These are phyloP conservation scores for Monilinia fructicola DNA, from an alignment of 2,329 filamentous ascomycete genomes.

Conservation along the genomic window DNA sequence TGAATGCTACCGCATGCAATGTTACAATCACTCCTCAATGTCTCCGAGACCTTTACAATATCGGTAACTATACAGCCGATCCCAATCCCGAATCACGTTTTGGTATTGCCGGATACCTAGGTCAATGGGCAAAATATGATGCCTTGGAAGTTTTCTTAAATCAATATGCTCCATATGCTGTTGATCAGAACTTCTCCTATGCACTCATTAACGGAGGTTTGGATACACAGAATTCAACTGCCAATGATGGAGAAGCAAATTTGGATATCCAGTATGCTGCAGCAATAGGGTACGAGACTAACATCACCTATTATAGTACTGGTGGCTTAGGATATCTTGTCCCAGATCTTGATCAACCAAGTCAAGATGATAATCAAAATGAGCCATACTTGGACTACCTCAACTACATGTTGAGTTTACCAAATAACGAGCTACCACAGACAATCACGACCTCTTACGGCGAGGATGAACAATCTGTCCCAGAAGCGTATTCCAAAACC, in stretches of 20 bases:
- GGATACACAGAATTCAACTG: slow-evolving; percentile 42
- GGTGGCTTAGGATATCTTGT: slow-evolving; percentile 49
- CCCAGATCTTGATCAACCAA: slow-evolving; percentile 45
- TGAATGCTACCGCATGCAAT: slow-evolving; percentile 35
- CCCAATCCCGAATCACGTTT: slow-evolving; percentile 53
- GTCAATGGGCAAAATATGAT: slow-evolving; percentile 34
- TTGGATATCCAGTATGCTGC: slow-evolving; percentile 52
- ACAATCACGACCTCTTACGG: slow-evolving; percentile 66
- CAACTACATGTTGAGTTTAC: slow-evolving; percentile 53
- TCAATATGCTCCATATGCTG: slow-evolving; percentile 30
- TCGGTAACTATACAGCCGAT: slow-evolving; percentile 51
- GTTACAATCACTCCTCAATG: slow-evolving; percentile 41
- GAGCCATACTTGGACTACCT: slow-evolving; percentile 67
- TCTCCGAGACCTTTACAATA: slow-evolving; percentile 40
- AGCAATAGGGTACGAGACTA: slow-evolving; percentile 52
- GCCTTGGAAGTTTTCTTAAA: slow-evolving; percentile 30
- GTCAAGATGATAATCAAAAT: slow-evolving; percentile 56
- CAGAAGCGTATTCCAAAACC: slow-evolving; percentile 57
- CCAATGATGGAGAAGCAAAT: slow-evolving; percentile 41
- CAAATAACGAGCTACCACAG: slow-evolving; percentile 52
- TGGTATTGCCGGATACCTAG: slow-evolving; percentile 55
- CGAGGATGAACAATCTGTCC: slow-evolving; percentile 65
- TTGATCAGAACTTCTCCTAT: slow-evolving; percentile 35
- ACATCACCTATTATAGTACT: slow-evolving; percentile 55
- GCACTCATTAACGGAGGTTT: slow-evolving; percentile 39